Percentiles rank a stretch among this genome's conserved stretches.
Conservation (phyloP, 352 stramenopile genomes). For the Phytopythium mirpurense region DNA sequence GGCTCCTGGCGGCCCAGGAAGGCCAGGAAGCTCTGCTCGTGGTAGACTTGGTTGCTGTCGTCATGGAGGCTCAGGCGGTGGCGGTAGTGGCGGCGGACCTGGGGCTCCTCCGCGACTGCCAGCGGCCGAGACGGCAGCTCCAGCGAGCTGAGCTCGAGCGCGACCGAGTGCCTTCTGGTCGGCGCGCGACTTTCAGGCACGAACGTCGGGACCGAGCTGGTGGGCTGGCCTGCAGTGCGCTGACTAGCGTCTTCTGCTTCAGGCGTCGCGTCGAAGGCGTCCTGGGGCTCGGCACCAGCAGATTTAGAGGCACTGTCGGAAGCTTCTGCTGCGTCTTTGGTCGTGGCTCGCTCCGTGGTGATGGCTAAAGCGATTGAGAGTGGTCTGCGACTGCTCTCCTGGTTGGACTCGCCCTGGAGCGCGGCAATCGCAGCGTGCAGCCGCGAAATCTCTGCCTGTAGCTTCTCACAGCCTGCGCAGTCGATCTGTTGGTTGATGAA, state of each 20-base stretch:
- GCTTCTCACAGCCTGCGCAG: constrained; percentile 1
- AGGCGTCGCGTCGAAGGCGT: background rate
- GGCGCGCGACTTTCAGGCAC: background rate
- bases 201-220: background rate
- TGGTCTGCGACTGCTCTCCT: background rate
- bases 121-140: background rate
- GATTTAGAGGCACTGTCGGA: background rate
- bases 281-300: background rate
- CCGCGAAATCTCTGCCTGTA: background rate
- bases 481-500: background rate
- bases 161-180: background rate
- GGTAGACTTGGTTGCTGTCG: constrained; percentile 27
- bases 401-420: constrained; percentile 2
- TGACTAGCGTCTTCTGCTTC: background rate
- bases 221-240: background rate
- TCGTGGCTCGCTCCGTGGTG: background rate
- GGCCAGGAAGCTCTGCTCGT: constrained; percentile 16
- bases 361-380: background rate
- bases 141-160: constrained; percentile 1
- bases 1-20: constrained; percentile 33
- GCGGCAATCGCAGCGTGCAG: background rate
- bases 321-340: background rate
- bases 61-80: background rate
- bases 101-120: background rate
- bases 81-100: background rate